phyloP scores from a whole-genome alignment of 1,139 yeast species.

The Hyphopichia wangnamkhiaoensis region DNA sequence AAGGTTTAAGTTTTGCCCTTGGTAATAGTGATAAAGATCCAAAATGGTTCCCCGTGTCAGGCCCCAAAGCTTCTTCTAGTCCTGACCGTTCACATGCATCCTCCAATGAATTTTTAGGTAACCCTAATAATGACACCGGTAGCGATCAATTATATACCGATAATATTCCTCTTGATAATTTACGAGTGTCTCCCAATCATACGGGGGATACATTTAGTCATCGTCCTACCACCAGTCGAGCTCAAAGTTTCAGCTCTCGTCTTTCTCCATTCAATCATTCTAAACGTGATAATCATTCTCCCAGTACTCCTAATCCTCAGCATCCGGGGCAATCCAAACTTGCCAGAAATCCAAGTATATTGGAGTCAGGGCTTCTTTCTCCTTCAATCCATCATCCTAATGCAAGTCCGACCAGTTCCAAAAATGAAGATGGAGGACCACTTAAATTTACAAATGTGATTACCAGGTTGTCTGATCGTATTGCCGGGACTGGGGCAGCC shows the following conservation, averaged over 20 bases:
- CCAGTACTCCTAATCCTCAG: constrained; percentile 6
- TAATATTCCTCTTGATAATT: constrained; percentile 22
- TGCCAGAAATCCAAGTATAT: constrained; percentile 6
- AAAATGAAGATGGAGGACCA: constrained; percentile 7
- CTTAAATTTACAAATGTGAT: constrained; percentile 30
- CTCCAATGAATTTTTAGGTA: background rate
- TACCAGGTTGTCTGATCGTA: constrained; percentile 42
- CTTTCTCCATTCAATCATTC: background rate
- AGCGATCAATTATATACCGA: constrained; percentile 16
- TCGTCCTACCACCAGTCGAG: background rate
- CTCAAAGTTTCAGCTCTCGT: background rate
- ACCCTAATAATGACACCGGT: background rate
- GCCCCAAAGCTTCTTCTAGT: constrained; percentile 1
- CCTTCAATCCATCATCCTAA: constrained; percentile 10
- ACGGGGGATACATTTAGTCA: background rate
- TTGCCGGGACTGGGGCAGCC: constrained; percentile 36
- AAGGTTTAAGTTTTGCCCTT: constrained; percentile 40
- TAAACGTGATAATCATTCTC: constrained; percentile 1
- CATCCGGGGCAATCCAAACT: constrained; percentile 2
- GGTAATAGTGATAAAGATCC: constrained; percentile 29
- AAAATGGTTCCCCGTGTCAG: constrained; percentile 34
- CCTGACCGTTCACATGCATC: background rate
- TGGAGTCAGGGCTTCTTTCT: constrained; percentile 14
- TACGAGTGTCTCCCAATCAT: constrained; percentile 3
- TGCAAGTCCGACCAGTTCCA: constrained; percentile 13